Conservation (phyloP, 2,329 filamentous ascomycete species). For the Waltergamsia citrina region DNA sequence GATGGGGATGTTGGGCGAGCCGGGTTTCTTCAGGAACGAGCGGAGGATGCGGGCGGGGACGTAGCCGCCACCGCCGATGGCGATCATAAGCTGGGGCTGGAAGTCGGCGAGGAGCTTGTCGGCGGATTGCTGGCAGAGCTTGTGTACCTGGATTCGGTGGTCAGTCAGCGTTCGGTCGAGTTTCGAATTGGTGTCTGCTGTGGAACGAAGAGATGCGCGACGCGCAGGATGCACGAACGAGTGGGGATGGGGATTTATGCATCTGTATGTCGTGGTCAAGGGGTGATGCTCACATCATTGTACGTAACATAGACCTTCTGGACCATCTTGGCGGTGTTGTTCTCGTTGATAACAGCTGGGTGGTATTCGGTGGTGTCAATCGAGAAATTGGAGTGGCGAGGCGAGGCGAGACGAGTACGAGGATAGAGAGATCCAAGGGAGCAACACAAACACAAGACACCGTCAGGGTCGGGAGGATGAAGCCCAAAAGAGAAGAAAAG, state of each 20-base stretch:
- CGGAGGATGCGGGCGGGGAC: constrained; percentile 94
- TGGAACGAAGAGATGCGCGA: no score
- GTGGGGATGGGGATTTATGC: constrained; percentile 94
- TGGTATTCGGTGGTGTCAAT: no score
- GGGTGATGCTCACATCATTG: constrained; percentile 60
- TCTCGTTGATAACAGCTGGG: no score
- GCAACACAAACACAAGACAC: no score
- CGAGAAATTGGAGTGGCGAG: constrained; percentile 10
- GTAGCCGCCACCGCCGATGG: constrained; percentile 95
- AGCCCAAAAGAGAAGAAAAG: constrained; percentile 11
- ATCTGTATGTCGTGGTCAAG: constrained; percentile 48
- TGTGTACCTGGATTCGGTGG: constrained; percentile 66
- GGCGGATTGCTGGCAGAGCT: constrained; percentile 85
- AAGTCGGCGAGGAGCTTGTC: constrained; percentile 73
- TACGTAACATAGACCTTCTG: constrained; percentile 87
- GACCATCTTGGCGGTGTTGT: constrained; percentile 49
- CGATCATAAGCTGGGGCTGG: constrained; percentile 93
- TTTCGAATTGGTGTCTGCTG: no score
- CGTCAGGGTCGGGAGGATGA: constrained; percentile 1
- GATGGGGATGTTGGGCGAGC: constrained; percentile 90
- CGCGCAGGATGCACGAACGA: no score
- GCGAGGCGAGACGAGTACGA: background rate
- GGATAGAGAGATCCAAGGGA: no score
- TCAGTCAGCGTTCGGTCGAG: no score
- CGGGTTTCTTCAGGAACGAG: constrained; percentile 88